phyloP scores from a whole-genome alignment of 2,329 filamentous ascomycete species.

The Ophiostoma sp. region DNA sequence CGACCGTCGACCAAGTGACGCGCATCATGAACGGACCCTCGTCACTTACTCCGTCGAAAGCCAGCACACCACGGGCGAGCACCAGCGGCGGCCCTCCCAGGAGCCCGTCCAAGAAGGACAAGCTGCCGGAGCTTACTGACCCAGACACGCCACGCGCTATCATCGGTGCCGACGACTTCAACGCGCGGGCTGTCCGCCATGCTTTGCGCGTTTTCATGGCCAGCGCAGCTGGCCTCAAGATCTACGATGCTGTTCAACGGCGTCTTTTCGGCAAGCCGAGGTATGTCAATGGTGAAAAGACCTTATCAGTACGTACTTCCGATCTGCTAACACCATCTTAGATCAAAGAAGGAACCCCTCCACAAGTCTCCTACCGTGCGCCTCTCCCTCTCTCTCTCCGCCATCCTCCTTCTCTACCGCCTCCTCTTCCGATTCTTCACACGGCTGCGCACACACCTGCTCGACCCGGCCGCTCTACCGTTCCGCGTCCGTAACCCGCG shows the following conservation, averaged over 20 bases:
- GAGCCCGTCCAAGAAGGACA: constrained; percentile 35
- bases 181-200: constrained; percentile 68
- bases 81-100: constrained; percentile 21
- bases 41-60: constrained; percentile 19
- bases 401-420: constrained; percentile 80
- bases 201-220: constrained; percentile 69
- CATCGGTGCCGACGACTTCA: constrained; percentile 61
- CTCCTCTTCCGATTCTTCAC: constrained; percentile 87
- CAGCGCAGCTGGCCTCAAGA: constrained; percentile 63
- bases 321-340: not conserved
- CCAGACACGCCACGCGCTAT: constrained; percentile 19
- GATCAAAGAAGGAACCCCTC: constrained; percentile 51
- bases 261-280: constrained; percentile 48
- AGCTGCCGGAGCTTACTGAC: constrained; percentile 25
- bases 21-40: constrained; percentile 51
- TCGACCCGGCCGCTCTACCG: constrained; percentile 74
- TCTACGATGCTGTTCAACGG: constrained; percentile 56
- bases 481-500: constrained; percentile 83
- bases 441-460: constrained; percentile 73
- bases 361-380: constrained; percentile 70
- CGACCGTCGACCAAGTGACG: constrained; percentile 57
- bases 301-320: not conserved
- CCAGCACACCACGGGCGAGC: constrained; percentile 26
- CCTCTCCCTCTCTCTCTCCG: constrained; percentile 77
- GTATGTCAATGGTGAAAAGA: constrained; percentile 34